Percentiles rank a stretch among this genome's conserved stretches.
These are phyloP conservation scores for Hericium erinaceus DNA, from an alignment of 768 basidiomycete genomes.

Conservation along the genomic window DNA sequence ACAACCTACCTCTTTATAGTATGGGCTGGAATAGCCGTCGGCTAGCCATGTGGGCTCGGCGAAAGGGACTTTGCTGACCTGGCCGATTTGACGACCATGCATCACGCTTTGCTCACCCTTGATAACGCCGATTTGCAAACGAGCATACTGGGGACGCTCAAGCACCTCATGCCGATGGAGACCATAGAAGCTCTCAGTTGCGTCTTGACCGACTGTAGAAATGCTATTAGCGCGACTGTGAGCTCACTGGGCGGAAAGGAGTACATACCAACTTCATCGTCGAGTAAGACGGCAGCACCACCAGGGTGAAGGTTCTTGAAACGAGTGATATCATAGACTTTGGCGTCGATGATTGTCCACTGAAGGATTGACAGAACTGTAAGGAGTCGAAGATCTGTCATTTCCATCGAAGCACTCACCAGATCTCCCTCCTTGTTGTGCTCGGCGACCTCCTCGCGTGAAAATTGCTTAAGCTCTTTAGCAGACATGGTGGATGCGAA, in stretches of 20 bases:
- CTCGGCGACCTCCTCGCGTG: conserved; percentile 68
- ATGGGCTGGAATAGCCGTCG: conserved; percentile 62
- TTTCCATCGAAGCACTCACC: conserved; percentile 26
- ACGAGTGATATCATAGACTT: conserved; percentile 74
- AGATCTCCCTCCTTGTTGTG: conserved; percentile 76
- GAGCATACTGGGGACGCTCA: conserved; percentile 59
- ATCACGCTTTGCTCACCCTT: conserved; percentile 52
- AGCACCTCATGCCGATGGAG: conserved; percentile 85
- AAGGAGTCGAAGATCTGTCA: no score
- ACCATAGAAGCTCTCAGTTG: conserved; percentile 80
- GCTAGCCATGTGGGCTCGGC: conserved; percentile 82
- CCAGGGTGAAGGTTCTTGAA: conserved; percentile 83
- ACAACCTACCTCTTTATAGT: conserved; percentile 59
- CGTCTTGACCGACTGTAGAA: conserved; percentile 70
- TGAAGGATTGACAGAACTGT: conserved; percentile 16
- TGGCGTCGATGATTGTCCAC: conserved; percentile 82
- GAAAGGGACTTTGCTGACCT: conserved; percentile 71
- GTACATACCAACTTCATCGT: conserved; percentile 57
- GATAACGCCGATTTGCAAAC: conserved; percentile 68
- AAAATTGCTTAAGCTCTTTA: conserved; percentile 34
- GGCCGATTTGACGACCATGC: conserved; percentile 39
- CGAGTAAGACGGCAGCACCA: conserved; percentile 62
- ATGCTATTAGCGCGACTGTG: not conserved
- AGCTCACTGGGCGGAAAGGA: not conserved
- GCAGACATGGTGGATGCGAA: conserved; percentile 15